These are phyloP conservation scores for Sphagnurus paluster DNA, from an alignment of 1,284 basidiomycete genomes.

Conservation along the genomic window DNA sequence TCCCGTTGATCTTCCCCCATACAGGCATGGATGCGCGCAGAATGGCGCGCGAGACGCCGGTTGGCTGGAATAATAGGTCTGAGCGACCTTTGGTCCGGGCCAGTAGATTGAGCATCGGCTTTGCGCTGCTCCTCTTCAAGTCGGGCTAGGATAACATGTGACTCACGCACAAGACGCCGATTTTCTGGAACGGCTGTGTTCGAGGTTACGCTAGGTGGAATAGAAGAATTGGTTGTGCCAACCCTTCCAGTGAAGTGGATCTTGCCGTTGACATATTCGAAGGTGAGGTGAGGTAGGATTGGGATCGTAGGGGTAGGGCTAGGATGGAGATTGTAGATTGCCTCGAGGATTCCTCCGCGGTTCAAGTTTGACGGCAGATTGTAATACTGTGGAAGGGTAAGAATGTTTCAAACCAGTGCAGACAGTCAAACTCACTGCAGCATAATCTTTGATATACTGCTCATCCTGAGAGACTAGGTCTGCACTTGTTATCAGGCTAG, in stretches of 20 bases:
- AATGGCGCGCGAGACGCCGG: no score
- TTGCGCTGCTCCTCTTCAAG: not conserved
- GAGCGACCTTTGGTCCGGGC: no score
- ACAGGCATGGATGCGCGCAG: no score
- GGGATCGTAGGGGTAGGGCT: not conserved
- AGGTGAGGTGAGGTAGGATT: constrained; percentile 5
- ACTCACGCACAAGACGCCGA: not conserved
- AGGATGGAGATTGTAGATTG: constrained; percentile 3
- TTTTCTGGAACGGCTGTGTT: not conserved
- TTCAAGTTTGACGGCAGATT: not conserved
- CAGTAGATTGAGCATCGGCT: not conserved
- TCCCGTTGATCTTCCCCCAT: no score
- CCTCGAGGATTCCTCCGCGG: not conserved
- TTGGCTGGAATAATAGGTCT: no score
- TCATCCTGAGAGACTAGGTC: not conserved
- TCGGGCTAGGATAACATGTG: not conserved
- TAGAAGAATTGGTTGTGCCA: no score
- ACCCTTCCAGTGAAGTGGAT: constrained; percentile 1
- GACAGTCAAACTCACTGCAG: not conserved
- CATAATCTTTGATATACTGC: not conserved
- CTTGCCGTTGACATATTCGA: not conserved
- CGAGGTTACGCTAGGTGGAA: not conserved
- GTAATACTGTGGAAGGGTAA: not conserved
- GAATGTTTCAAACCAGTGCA: not conserved
- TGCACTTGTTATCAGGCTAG: not conserved